Evolutionary conservation across 1,284 basidiomycete genomes (phyloP).

Genomic region (Papiliotrema terrestris): DNA sequence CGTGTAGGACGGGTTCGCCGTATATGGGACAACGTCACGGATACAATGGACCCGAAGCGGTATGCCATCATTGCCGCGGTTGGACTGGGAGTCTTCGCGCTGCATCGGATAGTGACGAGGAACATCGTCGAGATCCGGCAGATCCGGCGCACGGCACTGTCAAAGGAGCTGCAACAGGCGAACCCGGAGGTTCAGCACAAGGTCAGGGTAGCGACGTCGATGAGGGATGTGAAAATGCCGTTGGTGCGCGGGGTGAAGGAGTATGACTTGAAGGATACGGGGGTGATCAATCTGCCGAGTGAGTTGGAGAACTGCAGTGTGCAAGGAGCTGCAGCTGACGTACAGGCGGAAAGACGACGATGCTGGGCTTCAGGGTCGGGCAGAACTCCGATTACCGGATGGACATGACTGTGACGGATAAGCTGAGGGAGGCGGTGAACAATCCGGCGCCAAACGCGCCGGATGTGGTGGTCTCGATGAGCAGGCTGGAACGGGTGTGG

Average conservation of each 20-base stretch:
- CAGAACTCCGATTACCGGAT: slow-evolving; percentile 9
- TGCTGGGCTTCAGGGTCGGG: neutral
- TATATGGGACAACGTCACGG: too few relatives aligned
- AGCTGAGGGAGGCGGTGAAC: slow-evolving; percentile 8
- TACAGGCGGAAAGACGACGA: neutral
- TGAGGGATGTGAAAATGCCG: neutral
- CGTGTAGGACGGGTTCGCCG: too few relatives aligned
- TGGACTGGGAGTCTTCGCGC: too few relatives aligned
- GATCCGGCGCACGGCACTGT: too few relatives aligned
- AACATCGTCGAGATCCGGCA: too few relatives aligned
- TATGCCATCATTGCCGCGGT: too few relatives aligned
- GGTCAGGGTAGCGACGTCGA: neutral
- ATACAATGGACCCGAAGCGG: too few relatives aligned
- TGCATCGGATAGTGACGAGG: too few relatives aligned
- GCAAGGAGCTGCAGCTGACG: neutral
- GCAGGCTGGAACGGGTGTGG: slow-evolving; percentile 17
- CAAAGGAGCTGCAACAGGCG: too few relatives aligned
- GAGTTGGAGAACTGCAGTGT: neutral
- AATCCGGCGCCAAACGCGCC: too few relatives aligned
- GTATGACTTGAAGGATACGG: neutral
- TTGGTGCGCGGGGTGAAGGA: neutral
- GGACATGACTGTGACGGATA: slow-evolving; percentile 10
- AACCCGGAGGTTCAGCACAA: neutral
- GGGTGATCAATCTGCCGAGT: neutral
- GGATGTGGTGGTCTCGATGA: slow-evolving; percentile 17